Evolutionary conservation across 2,329 filamentous ascomycete genomes (phyloP), one percentile per base, ranked within the genome.

Genomic region (Microdochium trichocladiopsis): DNA sequence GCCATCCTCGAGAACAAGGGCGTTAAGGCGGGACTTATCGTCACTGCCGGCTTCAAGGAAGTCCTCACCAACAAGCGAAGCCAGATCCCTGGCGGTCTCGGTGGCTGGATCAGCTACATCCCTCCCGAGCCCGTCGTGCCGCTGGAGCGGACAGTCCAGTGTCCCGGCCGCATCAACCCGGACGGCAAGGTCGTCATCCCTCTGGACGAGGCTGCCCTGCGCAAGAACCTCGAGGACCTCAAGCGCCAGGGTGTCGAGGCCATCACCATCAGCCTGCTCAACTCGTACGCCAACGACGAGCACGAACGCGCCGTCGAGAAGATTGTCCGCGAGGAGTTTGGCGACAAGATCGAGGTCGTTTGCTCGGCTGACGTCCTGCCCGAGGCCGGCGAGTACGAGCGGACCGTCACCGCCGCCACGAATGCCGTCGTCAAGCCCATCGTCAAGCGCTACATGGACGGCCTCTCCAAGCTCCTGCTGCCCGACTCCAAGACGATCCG

Each of bases 21-120:
- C 24, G 72, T 70, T n/a, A 71, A 69, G 25, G 69, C 73, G 1
- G 74, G 68, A 1, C 63, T 77, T 1, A 63, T 78, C 25, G 72
- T 77, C 11, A 77, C 75, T 1, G 66, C 69, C 2, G 74, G 75
- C 3, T 74, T 77, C 61, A 76, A 75, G 55, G 74, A 77, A 56
- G 69, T 77, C 47, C 61, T 78, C 49, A 69, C 69, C 0, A 62
- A 74, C 11, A 64, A 74, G 9, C 65, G 75, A 24, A 75, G 72
- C 21, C 74, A 78, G 52, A 77, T 78, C n/a, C 74, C 75, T 1
- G 75, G 75, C 3, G 73, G 73, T 2, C 60, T 78, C 10, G 75
- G 72, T 1, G 73, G 72, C 11, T 78, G 74, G 75, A 68, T 78
- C 53, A 71, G 73, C 50, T 78, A 67, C 55, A 63, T 68, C 0